Base-by-base conservation (phyloP, 2,329 filamentous ascomycete species). In the Albophoma yamanashiensis region DNA sequence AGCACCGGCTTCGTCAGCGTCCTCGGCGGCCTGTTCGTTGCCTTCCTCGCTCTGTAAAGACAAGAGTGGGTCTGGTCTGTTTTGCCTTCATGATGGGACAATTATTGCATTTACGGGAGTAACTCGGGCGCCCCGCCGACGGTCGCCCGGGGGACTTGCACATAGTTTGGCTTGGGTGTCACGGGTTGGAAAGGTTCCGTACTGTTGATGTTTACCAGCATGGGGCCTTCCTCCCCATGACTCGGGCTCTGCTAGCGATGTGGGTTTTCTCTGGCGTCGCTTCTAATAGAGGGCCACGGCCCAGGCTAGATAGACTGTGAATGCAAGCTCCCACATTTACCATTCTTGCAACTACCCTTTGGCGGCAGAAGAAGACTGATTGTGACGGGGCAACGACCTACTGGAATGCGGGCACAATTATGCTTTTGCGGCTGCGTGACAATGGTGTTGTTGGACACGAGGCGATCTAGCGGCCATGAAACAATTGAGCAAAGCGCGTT, bases 21-120 rank as follows among this genome's bases (percentile, higher is more conserved):
- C 31, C 56, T 77, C 60, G 76, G 69, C 64, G 76, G 73, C 65
- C 65, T 78, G 34, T 72, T 73, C 62, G 69, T 75, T 62, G 76
- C 76, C 62, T 63, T 73, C 63, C 63, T 80, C 57, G 76, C 75
- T 67, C 69, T 79, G 70, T 80, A 76, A 78, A 56, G 31, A 7
- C 14, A 17, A 11, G n/a, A 55, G 43, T 56, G 34, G 43, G 22
- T 59, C 45, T 55, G 59, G 60, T 59, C 50, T 64, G 58, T 59
- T 67, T 50, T 64, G 61, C 63, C 61, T 65, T 68, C 58, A 66
- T 63, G 61, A 58, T 65, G 65, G 63, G 62, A 67, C 66, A 65
- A 67, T 68, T 56, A 25, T 20, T 45, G 58, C 53, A 59, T 59
- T 43, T 57, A 45, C 15, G 56, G 45, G 60, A 39, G 56, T 34